These are phyloP conservation scores for Lachancea sp. DNA, from an alignment of 805 yeast species.

Conservation along the genomic window DNA sequence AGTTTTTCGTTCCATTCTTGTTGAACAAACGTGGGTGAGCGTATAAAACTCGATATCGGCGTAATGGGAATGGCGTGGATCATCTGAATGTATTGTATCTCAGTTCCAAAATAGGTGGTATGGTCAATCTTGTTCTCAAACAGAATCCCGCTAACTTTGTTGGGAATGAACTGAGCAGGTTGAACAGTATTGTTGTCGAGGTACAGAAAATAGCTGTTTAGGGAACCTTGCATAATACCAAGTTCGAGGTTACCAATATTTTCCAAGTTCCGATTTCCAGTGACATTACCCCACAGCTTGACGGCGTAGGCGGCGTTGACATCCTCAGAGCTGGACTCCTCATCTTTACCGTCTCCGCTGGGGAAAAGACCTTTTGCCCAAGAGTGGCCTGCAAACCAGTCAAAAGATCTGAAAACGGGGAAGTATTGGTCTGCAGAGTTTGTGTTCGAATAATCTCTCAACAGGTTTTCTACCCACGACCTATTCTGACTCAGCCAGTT, in stretches of 20 bases:
- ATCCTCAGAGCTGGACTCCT: constrained; percentile 71
- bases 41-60: constrained; percentile 55
- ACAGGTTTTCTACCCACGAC: constrained; percentile 49
- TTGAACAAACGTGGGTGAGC: constrained; percentile 46
- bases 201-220: constrained; percentile 51
- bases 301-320: constrained; percentile 64
- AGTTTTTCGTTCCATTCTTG: constrained; percentile 60
- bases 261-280: constrained; percentile 47
- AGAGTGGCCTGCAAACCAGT: constrained; percentile 73
- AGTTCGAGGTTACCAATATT: constrained; percentile 53
- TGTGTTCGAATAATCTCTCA: constrained; percentile 67
- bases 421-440: constrained; percentile 46
- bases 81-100: constrained; percentile 70
- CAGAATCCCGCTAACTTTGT: constrained; percentile 66
- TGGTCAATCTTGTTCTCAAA: constrained; percentile 70
- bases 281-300: constrained; percentile 56
- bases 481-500: constrained; percentile 47
- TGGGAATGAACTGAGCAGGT: constrained; percentile 49
- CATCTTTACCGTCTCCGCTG: constrained; percentile 70
- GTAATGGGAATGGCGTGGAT: constrained; percentile 74
- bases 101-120: constrained; percentile 68
- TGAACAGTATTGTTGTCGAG: constrained; percentile 47
- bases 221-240: constrained; percentile 48
- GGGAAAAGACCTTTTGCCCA: constrained; percentile 71
- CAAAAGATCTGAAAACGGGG: constrained; percentile 64